Base-by-base conservation (phyloP, 2,329 filamentous ascomycete species). In the Aspergillus eucalypticola region DNA sequence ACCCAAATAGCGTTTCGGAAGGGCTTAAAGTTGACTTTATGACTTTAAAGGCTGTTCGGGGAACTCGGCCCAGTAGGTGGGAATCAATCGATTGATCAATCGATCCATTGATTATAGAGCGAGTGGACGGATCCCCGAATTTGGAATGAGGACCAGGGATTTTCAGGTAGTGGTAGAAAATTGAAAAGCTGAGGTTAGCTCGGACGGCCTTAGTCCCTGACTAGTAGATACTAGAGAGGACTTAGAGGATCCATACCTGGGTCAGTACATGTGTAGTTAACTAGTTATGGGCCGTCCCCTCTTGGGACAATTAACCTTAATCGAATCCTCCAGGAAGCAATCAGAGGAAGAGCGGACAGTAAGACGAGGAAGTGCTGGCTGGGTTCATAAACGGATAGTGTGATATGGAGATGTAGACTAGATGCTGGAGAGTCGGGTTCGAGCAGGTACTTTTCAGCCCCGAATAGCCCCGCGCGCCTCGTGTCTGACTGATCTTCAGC, bases 381-480 rank as follows among this genome's bases (percentile, higher is more conserved):
- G 8, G 21, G 7, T 21, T 11, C 19, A 46, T 35, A 11, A 35
- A 35, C 32, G 32, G 32, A 35, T 35, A 35, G 32, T 35, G 32
- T 35, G 32, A 35, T 35, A 35, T 35, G 32, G 32, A 11, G 32
- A 35, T 44, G 41, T 21, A 44, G 41, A 44, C 4, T 27, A 27
- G 10, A 11, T 44, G 11, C 32, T 21, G 41, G 25, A 27, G 25
- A 21, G 41, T 25, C 15, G 13, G 13, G 35, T 39, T 35, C 39
- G 8, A 29, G 23, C 39, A 19, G 19, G 25, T 42, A 27, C 39
- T 54, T 13, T 10, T 10, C n/a, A 55, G 39, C 42, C 53, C 53
- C 39, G 29, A 55, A 32, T 55, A 55, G 53, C 53, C 39, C 53
- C 53, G 53, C 53, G 53, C 53, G 53, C 53, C 53, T 55, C 53